Conservation (phyloP, 2,329 filamentous ascomycete species). For the Hymenoscyphus occultus region DNA sequence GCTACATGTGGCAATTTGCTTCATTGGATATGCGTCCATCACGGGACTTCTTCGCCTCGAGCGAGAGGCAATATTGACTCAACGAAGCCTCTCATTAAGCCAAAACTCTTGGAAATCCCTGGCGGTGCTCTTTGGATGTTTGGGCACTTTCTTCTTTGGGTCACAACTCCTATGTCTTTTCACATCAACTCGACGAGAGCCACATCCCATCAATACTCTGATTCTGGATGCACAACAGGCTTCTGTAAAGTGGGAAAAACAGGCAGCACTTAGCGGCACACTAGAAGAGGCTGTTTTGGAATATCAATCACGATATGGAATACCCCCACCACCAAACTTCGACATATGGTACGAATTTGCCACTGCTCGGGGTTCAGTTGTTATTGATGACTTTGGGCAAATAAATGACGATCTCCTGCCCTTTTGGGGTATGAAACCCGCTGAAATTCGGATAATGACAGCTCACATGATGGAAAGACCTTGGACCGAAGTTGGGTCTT, state of each 20-base stretch:
- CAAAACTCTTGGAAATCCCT: conserved; percentile 7
- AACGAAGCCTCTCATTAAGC: conserved; percentile 9
- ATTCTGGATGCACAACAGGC: conserved; percentile 14
- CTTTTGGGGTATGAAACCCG: conserved; percentile 34
- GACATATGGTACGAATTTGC: conserved; percentile 37
- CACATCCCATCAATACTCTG: conserved; percentile 21
- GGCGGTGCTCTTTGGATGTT: conserved; percentile 8
- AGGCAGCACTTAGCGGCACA: conserved; percentile 20
- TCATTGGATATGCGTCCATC: conserved; percentile 9
- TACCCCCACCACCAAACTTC: conserved; percentile 27
- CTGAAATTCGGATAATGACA: conserved; percentile 26
- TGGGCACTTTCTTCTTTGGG: conserved; percentile 6
- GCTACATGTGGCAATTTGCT: neutral
- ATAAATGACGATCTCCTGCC: conserved; percentile 35
- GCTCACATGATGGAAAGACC: conserved; percentile 18
- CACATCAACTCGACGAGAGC: neutral
- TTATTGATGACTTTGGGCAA: conserved; percentile 37
- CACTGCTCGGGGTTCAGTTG: conserved; percentile 28
- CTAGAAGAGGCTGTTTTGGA: conserved; percentile 20
- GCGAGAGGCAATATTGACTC: conserved; percentile 11
- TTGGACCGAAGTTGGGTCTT: conserved; percentile 35
- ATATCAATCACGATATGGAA: conserved; percentile 23
- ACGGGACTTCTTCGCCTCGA: conserved; percentile 14
- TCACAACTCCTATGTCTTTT: neutral
- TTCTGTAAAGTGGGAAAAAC: conserved; percentile 16